phyloP scores from a whole-genome alignment of 345 rosid species.

The Murraya paniculata region DNA sequence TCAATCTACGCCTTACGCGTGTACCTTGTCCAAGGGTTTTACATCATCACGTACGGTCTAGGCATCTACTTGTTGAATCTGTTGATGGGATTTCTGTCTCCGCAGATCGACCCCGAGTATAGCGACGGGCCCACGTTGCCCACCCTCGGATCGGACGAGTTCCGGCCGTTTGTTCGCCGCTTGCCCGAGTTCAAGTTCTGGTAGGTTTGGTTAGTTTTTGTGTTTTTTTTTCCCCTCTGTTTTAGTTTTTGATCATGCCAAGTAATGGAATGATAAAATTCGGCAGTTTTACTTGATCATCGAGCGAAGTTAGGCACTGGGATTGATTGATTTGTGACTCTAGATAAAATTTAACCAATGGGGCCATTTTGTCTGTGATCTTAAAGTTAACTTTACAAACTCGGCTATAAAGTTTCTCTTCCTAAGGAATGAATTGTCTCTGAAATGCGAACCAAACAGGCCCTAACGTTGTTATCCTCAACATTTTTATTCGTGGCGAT shows the following conservation, averaged over 20 bases:
- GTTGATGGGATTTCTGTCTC: conserved; percentile 85
- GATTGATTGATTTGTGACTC: background rate
- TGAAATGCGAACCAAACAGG: background rate
- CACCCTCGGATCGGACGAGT: conserved; percentile 90
- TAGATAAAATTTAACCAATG: background rate
- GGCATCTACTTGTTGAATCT: conserved; percentile 88
- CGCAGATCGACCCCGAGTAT: conserved; percentile 87
- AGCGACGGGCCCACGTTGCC: conserved; percentile 67
- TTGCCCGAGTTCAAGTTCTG: conserved; percentile 95
- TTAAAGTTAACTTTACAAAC: no score
- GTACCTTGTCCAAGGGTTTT: conserved; percentile 76
- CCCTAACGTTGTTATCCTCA: background rate
- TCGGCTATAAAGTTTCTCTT: background rate
- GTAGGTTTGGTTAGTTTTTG: conserved; percentile 25
- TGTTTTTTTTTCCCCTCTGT: background rate
- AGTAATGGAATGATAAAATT: background rate
- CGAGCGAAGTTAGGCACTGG: background rate
- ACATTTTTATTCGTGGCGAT: background rate
- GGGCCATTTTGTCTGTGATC: background rate
- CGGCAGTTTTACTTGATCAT: background rate
- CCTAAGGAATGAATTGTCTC: background rate
- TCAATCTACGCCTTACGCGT: conserved; percentile 71
- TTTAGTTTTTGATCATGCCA: background rate
- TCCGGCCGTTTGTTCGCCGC: conserved; percentile 89
- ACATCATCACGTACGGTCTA: conserved; percentile 83